Conservation (phyloP, 768 basidiomycete genomes). For the Leccinum variicolor region DNA sequence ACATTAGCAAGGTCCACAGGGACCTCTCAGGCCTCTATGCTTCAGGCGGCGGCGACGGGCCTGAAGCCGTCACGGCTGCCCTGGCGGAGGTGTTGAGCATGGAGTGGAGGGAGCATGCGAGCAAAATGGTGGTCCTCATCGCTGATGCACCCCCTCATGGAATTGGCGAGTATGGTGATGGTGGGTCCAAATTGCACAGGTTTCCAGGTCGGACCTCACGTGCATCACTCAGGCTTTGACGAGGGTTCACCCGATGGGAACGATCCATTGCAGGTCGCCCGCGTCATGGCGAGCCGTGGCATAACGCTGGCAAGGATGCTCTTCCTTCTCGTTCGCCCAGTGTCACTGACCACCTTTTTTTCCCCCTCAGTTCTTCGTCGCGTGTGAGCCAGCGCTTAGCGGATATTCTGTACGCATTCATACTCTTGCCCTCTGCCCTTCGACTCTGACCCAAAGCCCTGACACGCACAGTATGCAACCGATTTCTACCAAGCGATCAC, state of each 20-base stretch:
- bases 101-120: slow-evolving; percentile 86
- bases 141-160: slow-evolving; percentile 98
- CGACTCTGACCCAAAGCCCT: slow-evolving; percentile 13
- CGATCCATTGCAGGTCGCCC: slow-evolving; percentile 83
- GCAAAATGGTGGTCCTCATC: slow-evolving; percentile 95
- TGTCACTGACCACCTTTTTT: slow-evolving; percentile 2
- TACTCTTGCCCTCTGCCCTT: slow-evolving; percentile 15
- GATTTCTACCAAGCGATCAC: slow-evolving; percentile 95
- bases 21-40: slow-evolving; percentile 84
- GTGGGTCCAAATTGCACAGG: slow-evolving; percentile 38
- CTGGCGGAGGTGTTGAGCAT: slow-evolving; percentile 82
- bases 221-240: slow-evolving; percentile 67
- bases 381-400: slow-evolving; percentile 94
- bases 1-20: slow-evolving; percentile 82
- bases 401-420: slow-evolving; percentile 71
- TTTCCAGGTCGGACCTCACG: slow-evolving; percentile 11
- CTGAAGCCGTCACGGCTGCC: slow-evolving; percentile 95
- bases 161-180: slow-evolving; percentile 95
- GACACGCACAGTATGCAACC: slow-evolving; percentile 66
- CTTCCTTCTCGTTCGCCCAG: neutral
- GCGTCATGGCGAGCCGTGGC: slow-evolving; percentile 87
- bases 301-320: slow-evolving; percentile 74
- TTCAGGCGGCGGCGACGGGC: slow-evolving; percentile 90
- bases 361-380: slow-evolving; percentile 95
- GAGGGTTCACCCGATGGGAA: slow-evolving; percentile 92